Evolutionary conservation across 768 basidiomycete species (phyloP).

Genomic region (Lentinula boryana): DNA sequence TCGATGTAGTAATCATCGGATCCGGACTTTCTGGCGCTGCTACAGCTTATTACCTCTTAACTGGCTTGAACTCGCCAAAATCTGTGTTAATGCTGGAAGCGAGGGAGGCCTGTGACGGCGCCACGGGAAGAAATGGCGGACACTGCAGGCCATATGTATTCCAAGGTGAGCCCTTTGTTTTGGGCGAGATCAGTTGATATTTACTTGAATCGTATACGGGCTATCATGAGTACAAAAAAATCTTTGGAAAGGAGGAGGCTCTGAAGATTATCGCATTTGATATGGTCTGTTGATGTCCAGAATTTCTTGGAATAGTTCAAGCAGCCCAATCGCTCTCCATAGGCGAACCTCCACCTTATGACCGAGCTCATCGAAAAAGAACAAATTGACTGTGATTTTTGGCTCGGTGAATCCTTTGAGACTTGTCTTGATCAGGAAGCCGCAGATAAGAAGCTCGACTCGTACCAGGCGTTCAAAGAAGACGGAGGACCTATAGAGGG

Average conservation of each 20-base stretch:
- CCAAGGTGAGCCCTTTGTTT: slow-evolving; percentile 10
- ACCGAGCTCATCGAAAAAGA: slow-evolving; percentile 11
- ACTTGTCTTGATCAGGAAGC: slow-evolving; percentile 12
- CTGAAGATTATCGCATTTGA: slow-evolving; percentile 19
- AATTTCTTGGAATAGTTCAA: slow-evolving; percentile 9
- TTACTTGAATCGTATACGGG: slow-evolving; percentile 27
- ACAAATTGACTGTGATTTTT: slow-evolving; percentile 17
- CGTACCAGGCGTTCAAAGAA: slow-evolving; percentile 11
- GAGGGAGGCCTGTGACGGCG: slow-evolving; percentile 25
- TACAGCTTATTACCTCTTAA: slow-evolving; percentile 22
- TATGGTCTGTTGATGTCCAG: neutral
- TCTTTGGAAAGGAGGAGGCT: slow-evolving; percentile 32
- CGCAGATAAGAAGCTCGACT: neutral
- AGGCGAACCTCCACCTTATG: slow-evolving; percentile 12
- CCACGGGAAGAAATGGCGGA: slow-evolving; percentile 22
- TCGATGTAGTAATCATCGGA: slow-evolving; percentile 27
- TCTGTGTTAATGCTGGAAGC: slow-evolving; percentile 36
- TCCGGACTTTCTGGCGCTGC: slow-evolving; percentile 28
- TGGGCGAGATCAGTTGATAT: neutral
- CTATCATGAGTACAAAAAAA: slow-evolving; percentile 29
- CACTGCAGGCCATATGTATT: slow-evolving; percentile 20
- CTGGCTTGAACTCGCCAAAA: slow-evolving; percentile 9
- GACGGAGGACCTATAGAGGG: slow-evolving; percentile 15
- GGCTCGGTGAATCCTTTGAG: slow-evolving; percentile 18
- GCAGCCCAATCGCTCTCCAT: neutral